Percentiles rank a stretch among this genome's conserved stretches.
phyloP scores from a whole-genome alignment of 257 asterid species.

The Pogostemon cablin region DNA sequence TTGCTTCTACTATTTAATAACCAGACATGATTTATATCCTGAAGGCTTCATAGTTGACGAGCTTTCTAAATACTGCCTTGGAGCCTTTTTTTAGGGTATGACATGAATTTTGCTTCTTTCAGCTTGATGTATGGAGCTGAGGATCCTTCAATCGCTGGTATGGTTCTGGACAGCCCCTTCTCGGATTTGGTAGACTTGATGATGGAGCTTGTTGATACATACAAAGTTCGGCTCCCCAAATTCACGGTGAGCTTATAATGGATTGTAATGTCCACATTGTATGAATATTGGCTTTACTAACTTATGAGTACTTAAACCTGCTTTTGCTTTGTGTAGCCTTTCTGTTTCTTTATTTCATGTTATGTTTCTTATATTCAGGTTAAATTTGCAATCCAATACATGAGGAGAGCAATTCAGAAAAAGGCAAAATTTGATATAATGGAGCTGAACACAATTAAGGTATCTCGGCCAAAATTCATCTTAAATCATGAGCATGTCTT shows the following conservation, averaged over 20 bases:
- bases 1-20: no score
- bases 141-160: constrained; percentile 99
- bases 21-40: not conserved
- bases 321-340: constrained; percentile 10
- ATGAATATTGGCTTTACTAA: not conserved
- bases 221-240: constrained; percentile 86
- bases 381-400: constrained; percentile 86
- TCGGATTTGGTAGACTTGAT: constrained; percentile 93
- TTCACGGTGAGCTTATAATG: constrained; percentile 65
- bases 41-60: not conserved
- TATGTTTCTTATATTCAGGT: constrained; percentile 49
- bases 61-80: constrained; percentile 9
- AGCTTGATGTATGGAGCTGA: constrained; percentile 95
- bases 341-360: constrained; percentile 1
- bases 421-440: constrained; percentile 89
- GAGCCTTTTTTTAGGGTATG: constrained; percentile 10
- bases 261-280: not conserved
- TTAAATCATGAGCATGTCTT: no score
- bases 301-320: constrained; percentile 27
- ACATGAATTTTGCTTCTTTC: constrained; percentile 41
- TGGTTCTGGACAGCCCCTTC: constrained; percentile 96
- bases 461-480: constrained; percentile 27
- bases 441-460: constrained; percentile 86
- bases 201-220: constrained; percentile 96
- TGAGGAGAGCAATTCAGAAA: constrained; percentile 76